Evolutionary conservation across 805 yeast genomes (phyloP), one percentile per base, ranked within the genome.

Genomic region (Peterozyma xylosa): DNA sequence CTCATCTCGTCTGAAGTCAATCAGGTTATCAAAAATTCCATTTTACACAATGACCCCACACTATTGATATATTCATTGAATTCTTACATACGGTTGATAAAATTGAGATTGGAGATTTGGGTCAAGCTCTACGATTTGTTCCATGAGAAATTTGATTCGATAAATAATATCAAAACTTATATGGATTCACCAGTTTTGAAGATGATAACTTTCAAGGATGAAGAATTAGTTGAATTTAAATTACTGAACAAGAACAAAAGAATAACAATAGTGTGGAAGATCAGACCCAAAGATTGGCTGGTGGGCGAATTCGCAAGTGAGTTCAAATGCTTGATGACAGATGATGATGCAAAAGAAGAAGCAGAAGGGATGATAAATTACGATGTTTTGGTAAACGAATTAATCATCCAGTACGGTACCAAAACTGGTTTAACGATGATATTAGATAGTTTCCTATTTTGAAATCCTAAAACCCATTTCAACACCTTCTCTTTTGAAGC

Each of bases 401-500:
- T 42, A 32, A 40, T 42, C 29, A 35, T n/a, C 27, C 27, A 21
- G 27, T 21, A 21, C 27, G 27, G 27, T 4, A 21, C 27, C 27
- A 21, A 21, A 21, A 7, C 7, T 21, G 27, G 30, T 15, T 10
- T 13, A 17, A n/a, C 21, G 35, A 30, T 38, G 38, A 35, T 39
- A 15, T 13, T 34, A 18, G 17, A 38, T 33, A 36, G 21, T 42
- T 17, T 21, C 7, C 7, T 21, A 21, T 4, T 21, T 15, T 50
- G 48, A 59, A 47, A 68, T 71, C 47, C 85, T 66, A 45, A 57
- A 66, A 37, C 74, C 74, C 95, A 85, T 85, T 55, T 82, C 87
- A 34, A 75, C 61, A 11, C 93, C 93, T 18, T 76, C 83, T 45
- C 72, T 66, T 13, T 59, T 59, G 59, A 77, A 80, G 2, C 90